Evolutionary conservation across 2,329 filamentous ascomycete species (phyloP).

Genomic region (Cyanodermella asteris): DNA sequence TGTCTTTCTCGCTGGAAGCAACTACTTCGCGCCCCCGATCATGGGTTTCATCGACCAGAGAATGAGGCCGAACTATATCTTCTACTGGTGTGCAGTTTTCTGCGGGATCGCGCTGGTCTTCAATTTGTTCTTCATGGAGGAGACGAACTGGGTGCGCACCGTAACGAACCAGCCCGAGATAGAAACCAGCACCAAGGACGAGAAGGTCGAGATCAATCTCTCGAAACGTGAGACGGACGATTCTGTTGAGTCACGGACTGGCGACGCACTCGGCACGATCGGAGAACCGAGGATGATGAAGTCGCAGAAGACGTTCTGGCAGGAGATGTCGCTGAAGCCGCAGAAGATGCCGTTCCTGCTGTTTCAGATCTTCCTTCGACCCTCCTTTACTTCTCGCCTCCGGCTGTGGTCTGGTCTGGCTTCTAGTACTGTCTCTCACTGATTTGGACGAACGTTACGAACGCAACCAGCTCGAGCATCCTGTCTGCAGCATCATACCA

Average conservation of each 20-base stretch:
- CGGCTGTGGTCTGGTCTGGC: constrained; percentile 10
- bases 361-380: constrained; percentile 5
- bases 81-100: constrained; percentile 34
- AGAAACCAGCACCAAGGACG: not conserved
- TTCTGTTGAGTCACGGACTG: too few species aligned
- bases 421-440: constrained; percentile 13
- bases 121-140: constrained; percentile 37
- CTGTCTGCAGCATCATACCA: constrained; percentile 12
- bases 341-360: constrained; percentile 2
- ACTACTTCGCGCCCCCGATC: constrained; percentile 25
- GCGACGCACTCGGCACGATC: too few species aligned
- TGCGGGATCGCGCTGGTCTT: constrained; percentile 25
- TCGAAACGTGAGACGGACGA: too few species aligned
- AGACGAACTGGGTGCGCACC: constrained; percentile 31
- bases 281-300: too few species aligned
- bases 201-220: not conserved
- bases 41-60: constrained; percentile 28
- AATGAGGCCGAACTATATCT: constrained; percentile 28
- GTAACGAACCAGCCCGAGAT: too few species aligned
- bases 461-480: constrained; percentile 13
- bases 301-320: too few species aligned
- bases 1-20: constrained; percentile 22
- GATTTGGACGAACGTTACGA: constrained; percentile 14
- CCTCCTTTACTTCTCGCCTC: constrained; percentile 8
- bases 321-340: too few species aligned